Conservation (phyloP, 1,139 yeast genomes). For the Blastobotrys indianensis region DNA sequence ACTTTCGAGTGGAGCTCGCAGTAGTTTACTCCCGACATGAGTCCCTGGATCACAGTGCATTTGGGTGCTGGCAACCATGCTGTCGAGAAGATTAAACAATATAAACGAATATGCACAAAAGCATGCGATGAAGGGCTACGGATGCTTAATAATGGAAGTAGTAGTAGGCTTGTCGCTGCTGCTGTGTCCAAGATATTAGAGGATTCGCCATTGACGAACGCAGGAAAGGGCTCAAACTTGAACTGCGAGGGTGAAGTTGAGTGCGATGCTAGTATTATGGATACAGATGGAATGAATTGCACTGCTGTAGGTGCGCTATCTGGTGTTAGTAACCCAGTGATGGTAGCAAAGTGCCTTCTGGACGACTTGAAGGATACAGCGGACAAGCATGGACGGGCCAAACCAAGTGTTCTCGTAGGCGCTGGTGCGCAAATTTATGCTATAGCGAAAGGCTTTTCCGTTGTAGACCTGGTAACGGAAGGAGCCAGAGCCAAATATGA, state of each 20-base stretch:
- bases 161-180: constrained; percentile 22
- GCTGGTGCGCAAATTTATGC: constrained; percentile 33
- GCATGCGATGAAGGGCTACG: constrained; percentile 24
- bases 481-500: constrained; percentile 18
- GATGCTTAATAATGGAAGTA: constrained; percentile 15
- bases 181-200: constrained; percentile 38
- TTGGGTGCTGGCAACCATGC: constrained; percentile 35
- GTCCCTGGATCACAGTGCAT: constrained; percentile 29
- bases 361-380: constrained; percentile 11
- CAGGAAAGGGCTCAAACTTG: constrained; percentile 53
- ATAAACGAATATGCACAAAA: constrained; percentile 20
- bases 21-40: background rate
- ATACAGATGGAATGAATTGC: constrained; percentile 15
- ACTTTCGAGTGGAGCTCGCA: background rate
- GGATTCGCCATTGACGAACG: constrained; percentile 43
- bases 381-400: constrained; percentile 26
- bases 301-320: constrained; percentile 32
- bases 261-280: constrained; percentile 44
- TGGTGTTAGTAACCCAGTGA: constrained; percentile 29
- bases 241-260: constrained; percentile 44
- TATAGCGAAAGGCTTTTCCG: constrained; percentile 14
- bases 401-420: constrained; percentile 34
- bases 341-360: constrained; percentile 24
- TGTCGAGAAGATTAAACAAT: constrained; percentile 13
- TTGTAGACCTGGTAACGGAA: constrained; percentile 18